Evolutionary conservation across 371 early-diverging fungal species (phyloP).

Genomic region (Coemansia sp.): DNA sequence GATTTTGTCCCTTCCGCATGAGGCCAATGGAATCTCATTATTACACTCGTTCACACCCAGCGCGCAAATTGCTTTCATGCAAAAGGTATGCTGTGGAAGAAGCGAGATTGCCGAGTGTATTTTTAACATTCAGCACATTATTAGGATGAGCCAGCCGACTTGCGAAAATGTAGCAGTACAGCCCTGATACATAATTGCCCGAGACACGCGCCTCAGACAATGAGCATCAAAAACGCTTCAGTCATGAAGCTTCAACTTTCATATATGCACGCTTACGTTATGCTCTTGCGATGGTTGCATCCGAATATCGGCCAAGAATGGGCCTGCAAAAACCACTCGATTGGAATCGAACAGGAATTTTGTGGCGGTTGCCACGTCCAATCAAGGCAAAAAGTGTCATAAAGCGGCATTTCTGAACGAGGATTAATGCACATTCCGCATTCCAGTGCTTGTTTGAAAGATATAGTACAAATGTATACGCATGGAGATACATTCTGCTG

Average conservation of each 20-base stretch:
- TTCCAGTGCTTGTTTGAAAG: not conserved
- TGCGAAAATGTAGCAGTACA: not conserved
- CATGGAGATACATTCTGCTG: not conserved
- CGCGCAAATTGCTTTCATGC: not conserved
- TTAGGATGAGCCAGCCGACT: not conserved
- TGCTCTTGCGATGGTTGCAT: not conserved
- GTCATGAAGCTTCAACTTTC: not conserved
- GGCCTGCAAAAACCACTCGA: not conserved
- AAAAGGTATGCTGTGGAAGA: not conserved
- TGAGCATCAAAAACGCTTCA: not conserved
- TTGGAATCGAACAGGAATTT: not conserved
- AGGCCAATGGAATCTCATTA: not conserved
- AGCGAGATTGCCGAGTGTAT: not conserved
- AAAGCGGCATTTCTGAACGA: not conserved
- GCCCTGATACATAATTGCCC: not conserved
- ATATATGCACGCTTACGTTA: constrained; percentile 2
- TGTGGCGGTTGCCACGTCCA: not conserved
- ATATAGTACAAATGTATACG: not conserved
- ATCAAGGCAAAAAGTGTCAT: not conserved
- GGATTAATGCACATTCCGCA: not conserved
- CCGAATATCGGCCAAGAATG: too few species aligned
- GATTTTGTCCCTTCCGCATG: not conserved
- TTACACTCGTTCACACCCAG: not conserved
- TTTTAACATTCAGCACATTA: not conserved
- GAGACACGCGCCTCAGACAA: not conserved